These are phyloP conservation scores for Ophiocordyceps unilateralis DNA, from an alignment of 2,329 filamentous ascomycete genomes.

Conservation along the genomic window DNA sequence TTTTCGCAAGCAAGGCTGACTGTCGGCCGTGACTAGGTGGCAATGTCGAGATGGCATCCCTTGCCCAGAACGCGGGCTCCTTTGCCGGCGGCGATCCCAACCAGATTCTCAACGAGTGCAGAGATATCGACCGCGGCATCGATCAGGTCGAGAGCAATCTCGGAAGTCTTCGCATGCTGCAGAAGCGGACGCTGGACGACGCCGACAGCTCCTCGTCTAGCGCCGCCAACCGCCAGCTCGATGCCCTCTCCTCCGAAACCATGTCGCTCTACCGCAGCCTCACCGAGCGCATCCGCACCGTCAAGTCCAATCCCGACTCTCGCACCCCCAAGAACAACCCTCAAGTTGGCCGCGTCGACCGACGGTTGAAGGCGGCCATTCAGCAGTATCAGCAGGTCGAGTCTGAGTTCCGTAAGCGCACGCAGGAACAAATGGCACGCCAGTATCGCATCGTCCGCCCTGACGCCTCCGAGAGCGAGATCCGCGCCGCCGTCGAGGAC, in stretches of 20 bases:
- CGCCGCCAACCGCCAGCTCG: slow-evolving; percentile 50
- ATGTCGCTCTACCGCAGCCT: slow-evolving; percentile 70
- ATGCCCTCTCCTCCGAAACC: slow-evolving; percentile 57
- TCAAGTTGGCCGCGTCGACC: slow-evolving; percentile 69
- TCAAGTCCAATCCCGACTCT: slow-evolving; percentile 70
- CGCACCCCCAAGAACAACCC: slow-evolving; percentile 55
- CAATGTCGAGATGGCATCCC: slow-evolving; percentile 56
- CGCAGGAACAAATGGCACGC: slow-evolving; percentile 68
- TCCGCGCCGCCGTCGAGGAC: slow-evolving; percentile 61
- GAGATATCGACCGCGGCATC: slow-evolving; percentile 62
- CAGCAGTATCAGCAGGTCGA: slow-evolving; percentile 69
- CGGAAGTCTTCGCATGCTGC: slow-evolving; percentile 51
- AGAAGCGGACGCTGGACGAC: slow-evolving; percentile 56
- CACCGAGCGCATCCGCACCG: slow-evolving; percentile 58
- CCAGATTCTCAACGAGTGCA: slow-evolving; percentile 69
- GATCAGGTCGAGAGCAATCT: slow-evolving; percentile 57
- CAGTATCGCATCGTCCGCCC: slow-evolving; percentile 83
- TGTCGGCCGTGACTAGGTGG: slow-evolving; percentile 13
- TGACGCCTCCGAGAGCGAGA: slow-evolving; percentile 61
- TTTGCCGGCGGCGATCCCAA: slow-evolving; percentile 44
- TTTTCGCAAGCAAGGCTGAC: not conserved
- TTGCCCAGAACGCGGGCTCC: slow-evolving; percentile 32
- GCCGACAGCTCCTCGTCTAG: slow-evolving; percentile 54
- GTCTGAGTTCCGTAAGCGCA: slow-evolving; percentile 60
- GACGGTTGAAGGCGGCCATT: slow-evolving; percentile 65